Conservation (phyloP, 352 stramenopile species). For the Phytophthora tubulina region DNA sequence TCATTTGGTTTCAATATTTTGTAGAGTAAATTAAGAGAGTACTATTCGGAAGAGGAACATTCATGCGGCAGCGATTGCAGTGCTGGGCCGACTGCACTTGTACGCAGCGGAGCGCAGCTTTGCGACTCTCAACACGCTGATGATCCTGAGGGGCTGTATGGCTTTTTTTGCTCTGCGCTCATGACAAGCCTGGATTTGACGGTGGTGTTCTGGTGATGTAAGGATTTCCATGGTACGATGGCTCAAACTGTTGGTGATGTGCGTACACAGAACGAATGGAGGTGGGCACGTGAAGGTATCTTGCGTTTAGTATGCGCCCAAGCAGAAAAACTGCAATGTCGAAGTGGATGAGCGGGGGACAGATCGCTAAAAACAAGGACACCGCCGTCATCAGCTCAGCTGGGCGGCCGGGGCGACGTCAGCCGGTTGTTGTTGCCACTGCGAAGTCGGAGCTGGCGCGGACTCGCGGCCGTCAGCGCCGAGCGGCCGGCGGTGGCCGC, state of each 20-base stretch:
- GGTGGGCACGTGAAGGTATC: slow-evolving; percentile 12
- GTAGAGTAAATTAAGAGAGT: no score
- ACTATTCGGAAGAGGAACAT: slow-evolving; percentile 4
- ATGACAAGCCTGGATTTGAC: slow-evolving; percentile 3
- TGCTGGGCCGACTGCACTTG: background rate
- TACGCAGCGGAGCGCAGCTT: background rate
- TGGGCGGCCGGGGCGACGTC: slow-evolving; percentile 13
- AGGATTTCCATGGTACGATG: slow-evolving; percentile 9
- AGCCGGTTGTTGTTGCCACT: slow-evolving; percentile 23
- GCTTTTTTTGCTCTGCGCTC: slow-evolving; percentile 5
- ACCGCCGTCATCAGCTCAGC: slow-evolving; percentile 7
- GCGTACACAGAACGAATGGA: slow-evolving; percentile 1
- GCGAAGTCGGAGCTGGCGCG: slow-evolving; percentile 50
- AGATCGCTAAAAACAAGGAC: slow-evolving; percentile 9
- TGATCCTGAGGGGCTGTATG: slow-evolving; percentile 35
- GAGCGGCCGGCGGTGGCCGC: slow-evolving; percentile 52
- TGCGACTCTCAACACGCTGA: slow-evolving; percentile 25
- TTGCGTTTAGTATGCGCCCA: slow-evolving; percentile 19
- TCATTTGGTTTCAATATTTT: no score
- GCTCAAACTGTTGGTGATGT: slow-evolving; percentile 23
- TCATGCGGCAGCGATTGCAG: slow-evolving; percentile 2
- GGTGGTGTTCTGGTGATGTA: slow-evolving; percentile 8
- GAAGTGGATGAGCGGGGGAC: slow-evolving; percentile 14
- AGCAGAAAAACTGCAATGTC: slow-evolving; percentile 31
- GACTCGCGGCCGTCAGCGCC: slow-evolving; percentile 44